A percentile compares a stretch with the other conserved stretches of the same genome.
Evolutionary conservation across 805 yeast species (phyloP).

Genomic region (Yamadazyma phyllophila): DNA sequence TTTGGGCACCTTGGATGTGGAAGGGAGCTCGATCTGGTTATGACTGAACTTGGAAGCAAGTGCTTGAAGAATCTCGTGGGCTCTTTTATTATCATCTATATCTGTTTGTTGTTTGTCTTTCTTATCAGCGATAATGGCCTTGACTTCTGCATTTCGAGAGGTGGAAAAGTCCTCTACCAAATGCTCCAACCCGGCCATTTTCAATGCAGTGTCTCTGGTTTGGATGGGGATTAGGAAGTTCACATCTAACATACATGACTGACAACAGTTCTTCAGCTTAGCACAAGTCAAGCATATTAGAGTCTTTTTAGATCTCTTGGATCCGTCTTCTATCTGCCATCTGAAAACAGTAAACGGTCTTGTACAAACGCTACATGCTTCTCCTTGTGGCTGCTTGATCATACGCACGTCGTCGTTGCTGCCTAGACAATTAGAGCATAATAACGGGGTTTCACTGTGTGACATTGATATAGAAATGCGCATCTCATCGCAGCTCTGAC

Average conservation of each 20-base stretch:
- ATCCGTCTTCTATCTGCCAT: conserved; percentile 56
- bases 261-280: conserved; percentile 78
- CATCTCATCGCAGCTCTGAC: conserved; percentile 4
- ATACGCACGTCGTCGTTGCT: conserved; percentile 62
- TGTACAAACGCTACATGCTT: conserved; percentile 83
- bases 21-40: neutral
- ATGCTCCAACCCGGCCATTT: conserved; percentile 54
- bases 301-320: conserved; percentile 54
- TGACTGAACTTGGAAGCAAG: conserved; percentile 30
- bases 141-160: conserved; percentile 29
- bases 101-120: conserved; percentile 21
- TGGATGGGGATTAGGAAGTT: conserved; percentile 77
- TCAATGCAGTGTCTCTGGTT: conserved; percentile 75
- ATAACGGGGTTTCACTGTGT: conserved; percentile 7
- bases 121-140: conserved; percentile 45
- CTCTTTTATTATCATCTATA: conserved; percentile 23
- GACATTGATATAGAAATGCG: conserved; percentile 7
- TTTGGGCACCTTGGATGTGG: conserved; percentile 2
- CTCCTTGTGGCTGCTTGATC: conserved; percentile 68
- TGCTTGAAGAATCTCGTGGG: conserved; percentile 51
- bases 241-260: conserved; percentile 79
- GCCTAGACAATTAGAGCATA: conserved; percentile 73
- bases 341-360: conserved; percentile 78
- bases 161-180: conserved; percentile 17
- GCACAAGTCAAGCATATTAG: conserved; percentile 80